Base-by-base conservation (phyloP, 1,139 yeast genomes). In the Suhomyces taliae region DNA sequence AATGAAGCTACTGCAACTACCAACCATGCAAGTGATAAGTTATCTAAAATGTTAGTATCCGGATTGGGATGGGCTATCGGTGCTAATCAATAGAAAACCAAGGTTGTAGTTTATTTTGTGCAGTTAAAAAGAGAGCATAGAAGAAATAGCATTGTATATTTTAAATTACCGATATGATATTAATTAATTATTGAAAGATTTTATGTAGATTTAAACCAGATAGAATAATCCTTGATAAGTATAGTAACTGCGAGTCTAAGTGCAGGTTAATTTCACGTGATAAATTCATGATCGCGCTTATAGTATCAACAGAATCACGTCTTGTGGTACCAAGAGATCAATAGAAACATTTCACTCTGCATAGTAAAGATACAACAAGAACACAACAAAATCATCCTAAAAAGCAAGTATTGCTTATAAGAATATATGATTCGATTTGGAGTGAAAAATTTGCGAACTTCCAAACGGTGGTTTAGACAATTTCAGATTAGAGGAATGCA, bases 1-100 rank as follows among this genome's bases (percentile, higher is more conserved):
- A 65, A 56, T 39, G 74, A 70, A 39, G 73, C 73, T 8, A 59
- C 72, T 11, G 56, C 58, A 14, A 65, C 71, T 11, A 67, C 73
- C 2, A 58, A 59, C 39, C 71, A 72, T 35, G 76, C 76, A 6
- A 65, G 81, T 37, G 83, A 78, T 46, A 80, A 78, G 56, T 53
- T 81, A 7, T 76, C 82, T 6, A 78, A 74, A 50, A 60, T 82
- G 49, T 67, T 82, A 46, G 84, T 78, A 1, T 72, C 81, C 34
- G 86, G 87, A 0, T 64, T 82, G 40, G 87, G 86, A 2, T 82
- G 87, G 87, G 87, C 86, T 1, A 79, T 82, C 51, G 87, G 87
- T 6, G 87, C 87, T 4, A 73, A 43, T 32, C 53, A 54, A 43
- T 41, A 50, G 12, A 11, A 7, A 33, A 6, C 24, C 24, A 19